Conservation (phyloP, 75 land plant species). For the Ceratopteris richardii region DNA sequence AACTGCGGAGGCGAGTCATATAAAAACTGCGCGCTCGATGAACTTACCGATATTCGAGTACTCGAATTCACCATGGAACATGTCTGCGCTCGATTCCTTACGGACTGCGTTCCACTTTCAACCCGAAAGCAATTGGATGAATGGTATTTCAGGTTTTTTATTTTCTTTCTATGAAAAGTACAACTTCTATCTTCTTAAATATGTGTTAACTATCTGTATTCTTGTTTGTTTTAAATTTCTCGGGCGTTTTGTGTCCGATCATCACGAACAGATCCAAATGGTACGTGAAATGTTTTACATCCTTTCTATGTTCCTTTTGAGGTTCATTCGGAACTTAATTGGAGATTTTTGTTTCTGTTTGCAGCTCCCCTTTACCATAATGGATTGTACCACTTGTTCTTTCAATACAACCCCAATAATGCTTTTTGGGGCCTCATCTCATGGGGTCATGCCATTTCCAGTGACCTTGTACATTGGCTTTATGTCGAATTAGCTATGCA, state of each 20-base stretch:
- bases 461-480: slow-evolving; percentile 60
- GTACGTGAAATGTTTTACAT: not conserved
- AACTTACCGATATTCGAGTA: not conserved
- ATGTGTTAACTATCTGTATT: too few species aligned
- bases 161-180: too few species aligned
- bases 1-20: not conserved
- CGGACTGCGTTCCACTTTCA: slow-evolving; percentile 83
- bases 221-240: too few species aligned
- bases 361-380: slow-evolving; percentile 65
- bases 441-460: slow-evolving; percentile 86
- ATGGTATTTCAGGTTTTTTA: too few species aligned
- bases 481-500: slow-evolving; percentile 65
- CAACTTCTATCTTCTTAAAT: too few species aligned
- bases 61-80: slow-evolving; percentile 29
- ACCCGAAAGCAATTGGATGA: slow-evolving; percentile 92
- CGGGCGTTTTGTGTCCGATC: too few species aligned
- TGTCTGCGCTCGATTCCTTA: slow-evolving; percentile 46
- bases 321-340: too few species aligned
- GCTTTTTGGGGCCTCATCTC: slow-evolving; percentile 76
- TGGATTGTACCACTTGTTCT: slow-evolving; percentile 80
- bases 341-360: too few species aligned
- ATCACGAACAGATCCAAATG: not conserved
- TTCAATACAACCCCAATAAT: slow-evolving; percentile 68
- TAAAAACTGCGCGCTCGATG: not conserved
- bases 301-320: too few species aligned